A percentile compares a stretch with the other conserved stretches of the same genome.
phyloP scores from a whole-genome alignment of 495 filamentous ascomycete genomes.

The Friedmanniomyces simplex region DNA sequence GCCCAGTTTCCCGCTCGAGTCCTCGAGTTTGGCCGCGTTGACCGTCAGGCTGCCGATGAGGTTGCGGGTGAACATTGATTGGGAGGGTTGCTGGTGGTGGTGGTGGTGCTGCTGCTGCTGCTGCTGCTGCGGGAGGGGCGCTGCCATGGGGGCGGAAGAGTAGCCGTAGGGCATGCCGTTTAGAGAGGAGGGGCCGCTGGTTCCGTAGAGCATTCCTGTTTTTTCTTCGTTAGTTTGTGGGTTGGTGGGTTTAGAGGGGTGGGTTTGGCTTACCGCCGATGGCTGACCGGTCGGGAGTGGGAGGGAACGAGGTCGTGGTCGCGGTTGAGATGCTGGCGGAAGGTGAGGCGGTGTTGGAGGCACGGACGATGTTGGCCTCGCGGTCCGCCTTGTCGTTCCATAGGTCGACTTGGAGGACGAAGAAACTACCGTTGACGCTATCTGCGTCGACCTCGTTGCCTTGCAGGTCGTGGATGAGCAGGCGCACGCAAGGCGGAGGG shows the following conservation, averaged over 20 bases:
- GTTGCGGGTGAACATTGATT: conserved; percentile 71
- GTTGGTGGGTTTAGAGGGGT: not conserved
- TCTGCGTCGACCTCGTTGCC: conserved; percentile 84
- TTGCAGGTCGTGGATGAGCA: conserved; percentile 66
- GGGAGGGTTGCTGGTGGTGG: not conserved
- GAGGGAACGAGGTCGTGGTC: conserved; percentile 65
- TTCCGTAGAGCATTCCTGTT: not conserved
- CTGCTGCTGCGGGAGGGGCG: not conserved
- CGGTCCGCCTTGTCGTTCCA: conserved; percentile 74
- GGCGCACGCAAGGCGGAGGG: conserved; percentile 81
- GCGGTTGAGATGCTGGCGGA: conserved; percentile 80
- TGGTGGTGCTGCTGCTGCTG: no score
- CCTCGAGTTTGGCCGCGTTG: conserved; percentile 77
- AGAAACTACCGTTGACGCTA: conserved; percentile 80
- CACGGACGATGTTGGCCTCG: conserved; percentile 90
- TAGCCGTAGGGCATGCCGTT: conserved; percentile 1
- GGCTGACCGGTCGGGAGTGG: conserved; percentile 25
- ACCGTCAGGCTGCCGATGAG: conserved; percentile 88
- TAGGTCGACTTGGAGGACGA: conserved; percentile 85
- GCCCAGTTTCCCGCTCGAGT: conserved; percentile 72
- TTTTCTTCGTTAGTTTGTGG: not conserved
- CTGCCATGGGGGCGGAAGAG: not conserved
- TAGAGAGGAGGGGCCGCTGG: conserved; percentile 5
- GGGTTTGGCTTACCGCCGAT: not conserved
- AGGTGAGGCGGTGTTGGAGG: conserved; percentile 44